Base-by-base conservation (phyloP, 2,329 filamentous ascomycete genomes). In the Alternaria dauci region DNA sequence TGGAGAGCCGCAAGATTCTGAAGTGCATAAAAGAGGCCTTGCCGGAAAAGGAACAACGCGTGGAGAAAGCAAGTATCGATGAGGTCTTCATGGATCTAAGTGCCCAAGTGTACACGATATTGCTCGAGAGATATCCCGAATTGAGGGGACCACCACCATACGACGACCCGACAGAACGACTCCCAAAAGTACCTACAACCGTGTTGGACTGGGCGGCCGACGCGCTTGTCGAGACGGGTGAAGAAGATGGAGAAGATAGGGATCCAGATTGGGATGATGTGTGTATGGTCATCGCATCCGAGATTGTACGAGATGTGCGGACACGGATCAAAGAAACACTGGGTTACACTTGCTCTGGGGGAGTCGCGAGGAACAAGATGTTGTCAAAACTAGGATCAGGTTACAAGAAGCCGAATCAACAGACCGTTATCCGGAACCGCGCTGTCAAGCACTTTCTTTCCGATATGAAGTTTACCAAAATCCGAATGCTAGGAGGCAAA, bases 201-300 rank as follows among this genome's bases (percentile, higher is more conserved):
- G 91, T 88, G 1, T 79, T 97, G 18, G 89, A 96, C 74, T 97
- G 94, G 94, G 83, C 89, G 62, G 87, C 90, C 0, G 93, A 97
- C 80, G 90, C 88, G n/a, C 81, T 96, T 56, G 84, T 96, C 16
- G 92, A 94, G 74, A 81, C 97, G 50, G 89, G 95, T 63, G 84
- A 88, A 44, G 89, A 95, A 66, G 84, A 88, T 39, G 82, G 83
- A 25, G 94, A 96, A 77, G 86, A 89, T 20, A 86, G 90, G 68
- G 91, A 96, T 72, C 92, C 93, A 1, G 95, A 99, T 79, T 99
- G 95, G 95, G 94, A 99, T 77, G 95, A 99, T 81, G 86, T 98
- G 66, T 91, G 88, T 16, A 91, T 96, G 75, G 83, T 92, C 30
- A 88, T 97, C 71, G 95, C 91, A 0, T 94, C 93, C 2, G 93